Percentiles rank a stretch among this genome's conserved stretches.
Conservation (phyloP, 306 rosid genomes). For the Vachellia collinsii region DNA sequence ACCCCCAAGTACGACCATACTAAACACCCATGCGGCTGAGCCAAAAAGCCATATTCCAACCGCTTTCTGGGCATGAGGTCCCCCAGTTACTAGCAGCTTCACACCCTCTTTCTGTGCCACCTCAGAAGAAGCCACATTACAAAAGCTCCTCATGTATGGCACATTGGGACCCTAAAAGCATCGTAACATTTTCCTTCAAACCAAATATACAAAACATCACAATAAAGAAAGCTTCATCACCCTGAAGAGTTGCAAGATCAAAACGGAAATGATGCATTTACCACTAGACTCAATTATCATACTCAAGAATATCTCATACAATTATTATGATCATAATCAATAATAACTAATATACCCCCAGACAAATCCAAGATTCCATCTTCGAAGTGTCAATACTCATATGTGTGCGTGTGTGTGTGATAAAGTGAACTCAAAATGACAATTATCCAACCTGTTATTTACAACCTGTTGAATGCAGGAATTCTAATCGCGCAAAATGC, state of each 20-base stretch:
- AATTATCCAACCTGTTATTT: too few species aligned
- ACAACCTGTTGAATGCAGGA: background rate
- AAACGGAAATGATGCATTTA: background rate
- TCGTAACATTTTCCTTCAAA: constrained; percentile 26
- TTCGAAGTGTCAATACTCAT: background rate
- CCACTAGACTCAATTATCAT: background rate
- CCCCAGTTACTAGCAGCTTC: constrained; percentile 75
- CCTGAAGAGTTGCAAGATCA: constrained; percentile 6
- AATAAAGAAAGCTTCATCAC: background rate
- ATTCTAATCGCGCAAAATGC: background rate
- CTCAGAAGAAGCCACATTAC: constrained; percentile 45
- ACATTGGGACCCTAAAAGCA: constrained; percentile 52
- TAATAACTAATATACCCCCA: background rate
- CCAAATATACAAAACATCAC: constrained; percentile 12
- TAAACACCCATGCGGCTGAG: constrained; percentile 92
- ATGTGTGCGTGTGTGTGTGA: background rate
- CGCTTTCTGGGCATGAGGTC: constrained; percentile 65
- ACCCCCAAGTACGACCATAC: constrained; percentile 94
- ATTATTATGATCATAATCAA: background rate
- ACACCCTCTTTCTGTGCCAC: constrained; percentile 55
- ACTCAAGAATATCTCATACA: background rate
- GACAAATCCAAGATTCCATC: background rate
- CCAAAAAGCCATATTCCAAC: constrained; percentile 94
- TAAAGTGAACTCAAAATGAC: background rate
- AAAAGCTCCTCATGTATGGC: constrained; percentile 52